Percentiles rank a stretch among this genome's conserved stretches.
Conservation (phyloP, 805 yeast genomes). For the Metahyphopichia silvanorum region DNA sequence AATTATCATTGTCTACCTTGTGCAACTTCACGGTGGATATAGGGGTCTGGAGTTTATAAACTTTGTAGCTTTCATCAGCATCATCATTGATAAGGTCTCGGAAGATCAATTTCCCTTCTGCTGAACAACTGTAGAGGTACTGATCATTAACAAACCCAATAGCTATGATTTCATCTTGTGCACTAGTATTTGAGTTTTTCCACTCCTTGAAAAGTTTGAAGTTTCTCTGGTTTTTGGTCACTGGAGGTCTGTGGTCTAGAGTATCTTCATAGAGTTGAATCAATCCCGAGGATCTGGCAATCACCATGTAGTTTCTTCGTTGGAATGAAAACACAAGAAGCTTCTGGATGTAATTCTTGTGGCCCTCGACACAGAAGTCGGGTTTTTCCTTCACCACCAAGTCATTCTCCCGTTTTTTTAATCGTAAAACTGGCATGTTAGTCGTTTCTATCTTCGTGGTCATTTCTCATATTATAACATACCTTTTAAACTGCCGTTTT, state of each 20-base stretch:
- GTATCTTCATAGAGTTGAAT: constrained; percentile 25
- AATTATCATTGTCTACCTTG: constrained; percentile 6
- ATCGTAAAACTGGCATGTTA: constrained; percentile 16
- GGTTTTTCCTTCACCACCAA: constrained; percentile 9
- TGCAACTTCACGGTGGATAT: constrained; percentile 17
- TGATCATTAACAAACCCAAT: constrained; percentile 23
- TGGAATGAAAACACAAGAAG: constrained; percentile 16
- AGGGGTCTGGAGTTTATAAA: constrained; percentile 22
- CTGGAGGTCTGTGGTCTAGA: neutral
- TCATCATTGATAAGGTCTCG: constrained; percentile 36
- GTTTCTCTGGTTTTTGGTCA: constrained; percentile 1
- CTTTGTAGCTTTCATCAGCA: constrained; percentile 23
- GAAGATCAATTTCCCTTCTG: constrained; percentile 30
- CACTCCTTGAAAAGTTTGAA: constrained; percentile 29
- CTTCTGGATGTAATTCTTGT: constrained; percentile 17
- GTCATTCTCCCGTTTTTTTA: constrained; percentile 5
- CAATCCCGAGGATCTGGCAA: constrained; percentile 23
- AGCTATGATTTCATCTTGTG: constrained; percentile 20
- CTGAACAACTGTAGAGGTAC: constrained; percentile 30
- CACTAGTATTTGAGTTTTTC: constrained; percentile 19
- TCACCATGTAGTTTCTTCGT: constrained; percentile 16
- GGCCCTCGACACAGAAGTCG: constrained; percentile 13
- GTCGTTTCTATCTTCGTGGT: constrained; percentile 1
- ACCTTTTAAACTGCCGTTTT: constrained; percentile 16
- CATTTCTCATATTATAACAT: constrained; percentile 6